Evolutionary conservation across 179 eudicot species (phyloP), one percentile per base, ranked within the genome.

Genomic region (Spergularia azorica): DNA sequence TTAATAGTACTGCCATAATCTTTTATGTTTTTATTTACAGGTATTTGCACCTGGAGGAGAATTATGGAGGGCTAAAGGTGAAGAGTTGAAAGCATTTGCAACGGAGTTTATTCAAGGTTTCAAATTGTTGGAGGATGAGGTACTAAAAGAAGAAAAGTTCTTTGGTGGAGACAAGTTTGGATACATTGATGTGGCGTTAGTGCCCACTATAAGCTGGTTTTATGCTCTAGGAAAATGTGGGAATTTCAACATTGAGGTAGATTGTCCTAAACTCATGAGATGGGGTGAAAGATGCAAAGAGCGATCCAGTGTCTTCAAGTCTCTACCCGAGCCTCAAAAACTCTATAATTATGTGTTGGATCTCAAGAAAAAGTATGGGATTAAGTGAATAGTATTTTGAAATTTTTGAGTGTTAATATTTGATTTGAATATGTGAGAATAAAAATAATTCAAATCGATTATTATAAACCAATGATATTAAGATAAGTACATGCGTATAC

Each of bases 81-180:
- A 78, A 41, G 48, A 54, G 2, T 56, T 38, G 71, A 62, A 54
- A 10, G 3, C 55, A 13, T 17, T 50, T 10, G 63, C 17, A 26
- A 70, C 70, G 13, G 80, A 61, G 7, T 70, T 77, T 32, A 61
- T 77, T 32, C 70, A 61, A 21, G 10, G 48, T 1, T 15, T 77
- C 2, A 62, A 61, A 13, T 21, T 70, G 11, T 13, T 77, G 38
- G 75, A 77, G 39, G 14, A 39, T 14, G 75, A 77, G 69, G 9
- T 46, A 50, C 75, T 77, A 14, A 58, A 73, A 38, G 80, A 77
- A 8, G 67, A 77, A 13, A 55, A 58, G 17, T 77, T 16, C 41
- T 77, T 77, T 70, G 80, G 75, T 62, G 80, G 80, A 16, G 64
- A 77, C 9, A 36, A 43, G 0, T 52, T 77, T n/a, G 73, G 73